Evolutionary conservation across 805 yeast species (phyloP), one percentile per base, ranked within the genome.

Genomic region (Maudiozyma saulgeensis): DNA sequence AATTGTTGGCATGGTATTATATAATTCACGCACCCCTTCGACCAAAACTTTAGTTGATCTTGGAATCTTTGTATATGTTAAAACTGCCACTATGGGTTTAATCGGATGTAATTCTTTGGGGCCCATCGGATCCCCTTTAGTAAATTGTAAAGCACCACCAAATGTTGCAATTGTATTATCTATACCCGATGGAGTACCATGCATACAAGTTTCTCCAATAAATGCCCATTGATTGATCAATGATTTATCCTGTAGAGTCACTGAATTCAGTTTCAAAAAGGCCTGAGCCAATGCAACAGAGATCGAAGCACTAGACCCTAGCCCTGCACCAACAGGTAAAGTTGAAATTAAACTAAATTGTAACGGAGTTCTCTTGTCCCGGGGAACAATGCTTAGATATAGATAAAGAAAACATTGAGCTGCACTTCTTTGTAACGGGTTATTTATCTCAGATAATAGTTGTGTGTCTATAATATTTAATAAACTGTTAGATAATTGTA

Each of bases 121-220:
- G 52, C 53, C 64, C 70, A 59, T 45, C 46, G 53, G 41, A 56
- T 56, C 31, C 6, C 44, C 48, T 43, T 95, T 78, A 68, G 85
- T 91, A 68, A 82, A 91, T 79, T 83, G 73, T 0, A 93, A 96
- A 0, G 98, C 98, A 44, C 97, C 97, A 21, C 99, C 99, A 56
- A 82, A 82, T 0, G 96, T 85, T 1, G 98, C 95, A 45, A 91
- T 97, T 0, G 96, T 89, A 62, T 93, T 93, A 65, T 93, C 99
- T 47, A 93, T 88, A 12, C 99, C 99, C 18, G 95, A 83, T 8
- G 99, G 99, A 58, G 86, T 89, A 1, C 98, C 98, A 63, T 91
- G 98, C 56, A 90, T 86, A 63, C 97, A 88, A 63, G 84, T 84
- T 66, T 93, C 99, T 38, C 97, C 98, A 71, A 91, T 74, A 55